Conservation (phyloP, 2,329 filamentous ascomycete genomes). For the Atkinsonella hypoxylon region DNA sequence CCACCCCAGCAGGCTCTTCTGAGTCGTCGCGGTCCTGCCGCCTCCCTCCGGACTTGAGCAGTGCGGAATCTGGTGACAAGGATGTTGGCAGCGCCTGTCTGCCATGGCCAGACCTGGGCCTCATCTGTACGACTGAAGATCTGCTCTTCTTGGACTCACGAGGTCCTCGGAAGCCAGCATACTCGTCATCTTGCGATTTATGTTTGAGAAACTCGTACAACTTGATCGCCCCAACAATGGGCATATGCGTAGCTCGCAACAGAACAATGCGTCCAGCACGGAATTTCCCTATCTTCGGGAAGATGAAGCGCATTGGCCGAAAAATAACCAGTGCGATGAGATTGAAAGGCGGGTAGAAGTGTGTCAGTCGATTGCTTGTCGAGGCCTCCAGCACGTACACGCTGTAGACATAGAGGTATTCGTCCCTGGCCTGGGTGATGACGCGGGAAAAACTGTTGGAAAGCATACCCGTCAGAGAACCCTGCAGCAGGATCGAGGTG, state of each 20-base stretch:
- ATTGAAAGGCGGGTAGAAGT: conserved; percentile 63
- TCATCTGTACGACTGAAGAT: conserved; percentile 10
- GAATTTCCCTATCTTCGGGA: conserved; percentile 51
- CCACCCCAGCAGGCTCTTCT: conserved; percentile 28
- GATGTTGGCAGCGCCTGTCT: conserved; percentile 6
- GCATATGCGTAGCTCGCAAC: conserved; percentile 52
- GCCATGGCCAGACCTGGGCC: conserved; percentile 9
- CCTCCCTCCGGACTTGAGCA: conserved; percentile 9
- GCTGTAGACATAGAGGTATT: conserved; percentile 68
- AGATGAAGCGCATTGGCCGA: conserved; percentile 57
- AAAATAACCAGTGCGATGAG: conserved; percentile 61
- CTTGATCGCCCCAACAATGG: conserved; percentile 58
- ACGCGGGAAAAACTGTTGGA: conserved; percentile 61
- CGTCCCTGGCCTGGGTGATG: conserved; percentile 54
- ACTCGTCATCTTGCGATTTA: conserved; percentile 29
- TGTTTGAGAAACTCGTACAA: conserved; percentile 47
- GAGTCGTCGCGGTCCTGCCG: conserved; percentile 20
- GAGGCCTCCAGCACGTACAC: conserved; percentile 55
- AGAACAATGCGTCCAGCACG: conserved; percentile 49
- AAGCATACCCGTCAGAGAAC: conserved; percentile 65
- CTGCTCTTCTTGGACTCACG: conserved; percentile 16
- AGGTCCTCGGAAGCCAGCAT: conserved; percentile 37
- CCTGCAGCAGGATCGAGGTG: conserved; percentile 68
- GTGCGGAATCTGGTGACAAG: conserved; percentile 10
- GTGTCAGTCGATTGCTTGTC: conserved; percentile 55